phyloP scores from a whole-genome alignment of 116 monocot species.

The Dioscorea cayenensis region DNA sequence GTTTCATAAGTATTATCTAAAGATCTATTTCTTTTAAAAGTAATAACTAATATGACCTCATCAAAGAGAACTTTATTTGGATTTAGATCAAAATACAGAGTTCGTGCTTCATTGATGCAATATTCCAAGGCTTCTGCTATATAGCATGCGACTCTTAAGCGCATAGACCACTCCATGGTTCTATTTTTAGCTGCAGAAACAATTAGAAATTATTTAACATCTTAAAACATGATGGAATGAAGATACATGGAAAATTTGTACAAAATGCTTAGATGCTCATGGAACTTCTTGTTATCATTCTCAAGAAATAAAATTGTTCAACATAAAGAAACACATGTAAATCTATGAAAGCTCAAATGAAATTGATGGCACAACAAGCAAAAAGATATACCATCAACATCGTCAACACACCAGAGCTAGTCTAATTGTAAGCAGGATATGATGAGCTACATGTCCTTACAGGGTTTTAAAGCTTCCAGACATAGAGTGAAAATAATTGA shows the following conservation, averaged over 20 bases:
- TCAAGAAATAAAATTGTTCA: not conserved
- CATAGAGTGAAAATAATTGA: no score
- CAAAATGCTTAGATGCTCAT: not conserved
- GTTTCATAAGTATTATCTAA: not conserved
- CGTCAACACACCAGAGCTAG: no score
- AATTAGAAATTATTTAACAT: not conserved
- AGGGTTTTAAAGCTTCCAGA: no score
- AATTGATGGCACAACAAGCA: no score
- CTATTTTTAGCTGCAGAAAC: conserved; percentile 66
- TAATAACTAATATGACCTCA: conserved; percentile 31
- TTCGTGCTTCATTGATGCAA: conserved; percentile 57
- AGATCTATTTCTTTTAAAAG: not conserved
- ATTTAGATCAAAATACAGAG: conserved; percentile 87
- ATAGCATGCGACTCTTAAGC: conserved; percentile 64
- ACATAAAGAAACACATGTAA: conserved; percentile 14
- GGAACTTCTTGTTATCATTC: not conserved
- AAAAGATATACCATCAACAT: no score
- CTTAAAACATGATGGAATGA: no score
- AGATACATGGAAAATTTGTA: not conserved
- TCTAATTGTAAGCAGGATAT: no score
- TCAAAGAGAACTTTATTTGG: conserved; percentile 86
- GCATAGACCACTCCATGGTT: conserved; percentile 92
- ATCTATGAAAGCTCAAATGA: no score
- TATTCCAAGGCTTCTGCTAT: conserved; percentile 87
- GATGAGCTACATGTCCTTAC: no score